Evolutionary conservation across 1,139 yeast species (phyloP), one percentile per base, ranked within the genome.

Genomic region (Nakaseomyces kungkrabaensis): DNA sequence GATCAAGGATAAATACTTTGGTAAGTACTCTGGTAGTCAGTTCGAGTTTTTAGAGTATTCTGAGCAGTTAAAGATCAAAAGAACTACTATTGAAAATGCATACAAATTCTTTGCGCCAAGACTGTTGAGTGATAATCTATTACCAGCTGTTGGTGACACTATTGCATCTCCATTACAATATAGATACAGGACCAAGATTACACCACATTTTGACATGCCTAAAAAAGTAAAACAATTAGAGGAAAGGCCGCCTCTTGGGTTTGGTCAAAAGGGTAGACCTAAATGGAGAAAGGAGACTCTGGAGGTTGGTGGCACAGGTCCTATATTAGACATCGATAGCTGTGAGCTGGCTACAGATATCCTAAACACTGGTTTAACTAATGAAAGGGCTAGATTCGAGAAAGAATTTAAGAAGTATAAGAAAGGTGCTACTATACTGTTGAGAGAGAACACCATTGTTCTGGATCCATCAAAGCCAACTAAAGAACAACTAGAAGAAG

Each of bases 151-250:
- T 33, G 74, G 74, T 9, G 68, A 72, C 3, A 90, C 97, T 0
- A 81, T 86, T 45, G 80, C 85, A 4, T 85, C 96, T 3, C 98
- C 98, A 4, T 69, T 80, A 53, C 76, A 82, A 57, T 86, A 77
- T 63, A 74, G 75, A 44, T 92, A 92, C 68, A 74, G 98, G 64
- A 92, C 98, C 0, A 92, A 92, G 63, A 75, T 92, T 48, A 92
- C 98, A 0, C 98, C 98, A 4, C 98, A 92, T 71, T 92, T 90
- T 68, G 92, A 88, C 62, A 72, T 88, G 42, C 95, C 95, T n/a
- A 63, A 55, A 56, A 43, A 40, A n/a, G 66, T 38, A 51, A 66
- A 47, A 47, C 53, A 51, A 24, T 48, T 61, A 26, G 57, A 59
- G 36, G 65, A 66, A 37, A 69, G 78, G 45, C 96, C 97, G 24